Evolutionary conservation across 2,329 filamentous ascomycete genomes (phyloP), one percentile per base, ranked within the genome.

Genomic region (Fusarium sp.): DNA sequence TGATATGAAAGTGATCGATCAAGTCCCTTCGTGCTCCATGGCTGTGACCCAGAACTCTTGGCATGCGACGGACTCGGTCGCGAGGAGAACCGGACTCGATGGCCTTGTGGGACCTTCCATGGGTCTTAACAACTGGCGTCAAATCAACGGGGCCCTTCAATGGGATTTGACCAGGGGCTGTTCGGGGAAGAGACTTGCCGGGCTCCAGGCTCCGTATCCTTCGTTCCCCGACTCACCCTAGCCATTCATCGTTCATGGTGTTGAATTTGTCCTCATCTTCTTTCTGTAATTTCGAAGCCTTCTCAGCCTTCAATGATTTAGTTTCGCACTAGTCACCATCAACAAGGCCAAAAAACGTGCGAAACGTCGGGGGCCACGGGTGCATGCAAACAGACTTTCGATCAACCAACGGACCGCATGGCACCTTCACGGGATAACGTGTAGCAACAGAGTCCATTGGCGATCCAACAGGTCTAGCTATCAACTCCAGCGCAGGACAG

Each of bases 381-480:
- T 56, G 48, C 59, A 70, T 70, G 57, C 33, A 70, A 58, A 23
- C 66, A 56, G 43, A 45, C 57, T 67, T 69, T 70, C 23, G 33
- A 60, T 70, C 47, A 22, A 35, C 45, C 27, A 49, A 11, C 59
- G 30, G 62, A 46, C 62, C 46, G 44, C 40, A 60, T 56, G 51
- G 25, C 47, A 61, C 48, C 50, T 40, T 45, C 40, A n/a, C 46
- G 48, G 50, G 40, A 64, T 27, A 37, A 39, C 51, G 47, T 30
- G 49, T 23, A 44, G 27, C 35, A 43, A 37, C 30, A 30, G 19
- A 52, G 47, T 46, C 39, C 39, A 55, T 56, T 47, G 52, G 30
- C 39, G 40, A 57, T 60, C 41, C 53, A 56, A 45, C 32, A 56
- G 14, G 39, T 11, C 56, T 55, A 43, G 20, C 19, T 30, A 50